These are phyloP conservation scores for Lodderomyces beijingensis DNA, from an alignment of 1,139 yeast species.

Conservation along the genomic window DNA sequence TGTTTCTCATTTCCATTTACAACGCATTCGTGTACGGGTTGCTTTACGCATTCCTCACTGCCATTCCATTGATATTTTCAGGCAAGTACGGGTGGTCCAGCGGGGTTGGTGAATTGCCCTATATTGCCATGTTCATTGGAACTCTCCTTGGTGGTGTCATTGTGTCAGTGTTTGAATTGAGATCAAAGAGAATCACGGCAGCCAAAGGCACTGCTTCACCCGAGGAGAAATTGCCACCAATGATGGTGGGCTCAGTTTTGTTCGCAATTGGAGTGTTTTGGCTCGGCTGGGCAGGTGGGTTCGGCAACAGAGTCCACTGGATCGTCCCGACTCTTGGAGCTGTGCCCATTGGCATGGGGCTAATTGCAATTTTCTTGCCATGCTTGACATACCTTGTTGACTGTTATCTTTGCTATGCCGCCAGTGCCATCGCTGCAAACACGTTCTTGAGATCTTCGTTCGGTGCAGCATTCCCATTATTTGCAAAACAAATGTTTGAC, in stretches of 20 bases:
- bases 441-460: slow-evolving; percentile 65
- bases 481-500: slow-evolving; percentile 63
- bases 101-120: slow-evolving; percentile 62
- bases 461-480: slow-evolving; percentile 50
- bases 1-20: slow-evolving; percentile 64
- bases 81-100: slow-evolving; percentile 49
- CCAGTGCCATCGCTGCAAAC: slow-evolving; percentile 87
- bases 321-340: slow-evolving; percentile 78
- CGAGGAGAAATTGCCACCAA: slow-evolving; percentile 72
- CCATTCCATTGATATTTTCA: slow-evolving; percentile 69
- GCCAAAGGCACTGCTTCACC: slow-evolving; percentile 63
- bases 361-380: slow-evolving; percentile 71
- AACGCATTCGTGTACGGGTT: slow-evolving; percentile 84
- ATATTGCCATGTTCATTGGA: slow-evolving; percentile 57
- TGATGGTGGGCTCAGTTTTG: slow-evolving; percentile 61
- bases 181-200: slow-evolving; percentile 17
- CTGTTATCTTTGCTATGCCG: slow-evolving; percentile 72
- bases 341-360: slow-evolving; percentile 66
- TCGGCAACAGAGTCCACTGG: slow-evolving; percentile 67
- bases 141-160: slow-evolving; percentile 51
- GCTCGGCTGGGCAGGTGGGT: slow-evolving; percentile 84
- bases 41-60: slow-evolving; percentile 69
- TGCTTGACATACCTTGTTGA: slow-evolving; percentile 78
- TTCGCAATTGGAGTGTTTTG: slow-evolving; percentile 79
- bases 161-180: slow-evolving; percentile 25